A percentile compares a stretch with the other conserved stretches of the same genome.
Evolutionary conservation across 495 filamentous ascomycete genomes (phyloP).

Genomic region (Talaromyces adpressus): DNA sequence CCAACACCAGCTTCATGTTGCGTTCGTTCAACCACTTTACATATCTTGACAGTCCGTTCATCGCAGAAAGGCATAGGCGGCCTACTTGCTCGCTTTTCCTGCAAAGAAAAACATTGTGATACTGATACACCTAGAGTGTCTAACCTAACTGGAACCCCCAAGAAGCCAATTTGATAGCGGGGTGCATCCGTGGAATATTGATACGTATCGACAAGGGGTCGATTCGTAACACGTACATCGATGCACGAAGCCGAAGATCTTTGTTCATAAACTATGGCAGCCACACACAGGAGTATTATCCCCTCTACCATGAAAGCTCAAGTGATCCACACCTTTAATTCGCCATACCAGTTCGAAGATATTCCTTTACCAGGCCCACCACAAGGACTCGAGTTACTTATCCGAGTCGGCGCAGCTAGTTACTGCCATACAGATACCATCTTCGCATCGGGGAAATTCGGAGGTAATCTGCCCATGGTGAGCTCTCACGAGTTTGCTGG

Average conservation of each 20-base stretch:
- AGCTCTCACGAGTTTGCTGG: constrained; percentile 55
- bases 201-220: not conserved
- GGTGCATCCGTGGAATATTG: not conserved
- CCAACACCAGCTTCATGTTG: not conserved
- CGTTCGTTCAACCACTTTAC: not conserved
- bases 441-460: constrained; percentile 34
- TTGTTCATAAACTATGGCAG: not conserved
- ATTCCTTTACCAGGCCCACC: constrained; percentile 34
- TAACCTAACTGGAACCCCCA: not conserved
- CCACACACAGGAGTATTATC: not conserved
- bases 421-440: constrained; percentile 57
- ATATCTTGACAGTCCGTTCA: not conserved
- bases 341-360: constrained; percentile 40
- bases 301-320: not conserved
- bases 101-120: not conserved
- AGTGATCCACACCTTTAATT: constrained; percentile 26
- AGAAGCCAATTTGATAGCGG: not conserved
- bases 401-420: constrained; percentile 51
- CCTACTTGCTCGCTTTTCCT: not conserved
- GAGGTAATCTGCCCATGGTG: constrained; percentile 38
- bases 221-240: not conserved
- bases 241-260: not conserved
- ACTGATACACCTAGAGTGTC: not conserved
- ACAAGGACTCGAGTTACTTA: constrained; percentile 41
- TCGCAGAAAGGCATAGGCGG: not conserved